Evolutionary conservation across 352 stramenopile genomes (phyloP).

Genomic region (Globisporangium cystogenes): DNA sequence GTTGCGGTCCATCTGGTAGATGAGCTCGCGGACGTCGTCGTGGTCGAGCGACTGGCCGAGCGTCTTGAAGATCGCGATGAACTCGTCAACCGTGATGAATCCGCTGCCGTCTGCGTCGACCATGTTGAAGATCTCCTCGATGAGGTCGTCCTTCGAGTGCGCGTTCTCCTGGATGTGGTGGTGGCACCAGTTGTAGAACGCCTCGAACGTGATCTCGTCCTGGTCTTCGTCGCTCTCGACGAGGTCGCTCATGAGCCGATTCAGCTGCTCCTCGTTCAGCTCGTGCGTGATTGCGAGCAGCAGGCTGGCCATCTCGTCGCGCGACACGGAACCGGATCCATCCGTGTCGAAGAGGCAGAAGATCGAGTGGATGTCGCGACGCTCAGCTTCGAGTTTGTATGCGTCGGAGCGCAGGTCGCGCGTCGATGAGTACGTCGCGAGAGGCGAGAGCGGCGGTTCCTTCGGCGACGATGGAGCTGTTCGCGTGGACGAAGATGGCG

Average conservation of each 20-base stretch:
- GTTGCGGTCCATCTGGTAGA: constrained; percentile 74
- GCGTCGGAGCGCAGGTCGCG: constrained; percentile 45
- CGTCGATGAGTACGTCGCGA: constrained; percentile 37
- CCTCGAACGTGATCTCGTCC: constrained; percentile 54
- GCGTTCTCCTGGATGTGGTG: constrained; percentile 46
- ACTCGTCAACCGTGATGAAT: constrained; percentile 69
- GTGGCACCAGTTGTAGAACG: constrained; percentile 71
- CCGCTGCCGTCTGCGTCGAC: constrained; percentile 54
- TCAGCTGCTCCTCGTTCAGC: constrained; percentile 51
- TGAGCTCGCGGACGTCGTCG: constrained; percentile 64
- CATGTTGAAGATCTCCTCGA: constrained; percentile 70
- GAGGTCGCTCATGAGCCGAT: constrained; percentile 51
- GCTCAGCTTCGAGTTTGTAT: constrained; percentile 56
- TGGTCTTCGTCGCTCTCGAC: constrained; percentile 24
- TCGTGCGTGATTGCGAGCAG: constrained; percentile 61
- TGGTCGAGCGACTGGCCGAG: constrained; percentile 65
- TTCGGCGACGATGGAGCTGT: constrained; percentile 1
- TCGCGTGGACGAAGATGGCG: constrained; percentile 1
- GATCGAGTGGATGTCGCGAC: constrained; percentile 65
- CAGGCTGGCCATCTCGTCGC: constrained; percentile 53
- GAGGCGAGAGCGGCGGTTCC: constrained; percentile 33
- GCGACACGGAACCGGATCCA: constrained; percentile 49
- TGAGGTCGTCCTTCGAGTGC: constrained; percentile 51
- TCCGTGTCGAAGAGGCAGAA: constrained; percentile 68
- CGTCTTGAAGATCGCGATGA: constrained; percentile 66